Evolutionary conservation across 176 grass and related monocot species (phyloP).

Genomic region (Microstegium vimineum): DNA sequence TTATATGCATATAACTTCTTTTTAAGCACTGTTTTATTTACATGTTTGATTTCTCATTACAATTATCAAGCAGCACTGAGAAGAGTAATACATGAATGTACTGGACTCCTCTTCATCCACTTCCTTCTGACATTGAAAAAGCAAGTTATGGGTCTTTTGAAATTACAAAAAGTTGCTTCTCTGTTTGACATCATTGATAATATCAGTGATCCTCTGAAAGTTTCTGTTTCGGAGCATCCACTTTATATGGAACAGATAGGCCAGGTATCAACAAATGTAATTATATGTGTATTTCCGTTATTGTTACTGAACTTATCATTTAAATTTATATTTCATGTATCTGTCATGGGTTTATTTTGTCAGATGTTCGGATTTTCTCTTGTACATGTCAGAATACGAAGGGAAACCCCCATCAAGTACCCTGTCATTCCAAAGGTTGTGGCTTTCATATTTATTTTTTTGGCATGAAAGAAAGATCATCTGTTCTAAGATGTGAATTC

Average conservation of each 20-base stretch:
- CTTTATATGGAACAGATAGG: conserved; percentile 78
- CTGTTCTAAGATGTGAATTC: conserved; percentile 28
- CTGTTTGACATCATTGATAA: conserved; percentile 63
- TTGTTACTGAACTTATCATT: not conserved
- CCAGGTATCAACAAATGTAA: conserved; percentile 48
- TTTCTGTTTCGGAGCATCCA: conserved; percentile 64
- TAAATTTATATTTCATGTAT: conserved; percentile 18
- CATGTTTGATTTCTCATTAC: conserved; percentile 10
- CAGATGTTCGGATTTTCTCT: conserved; percentile 96
- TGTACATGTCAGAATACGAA: conserved; percentile 69
- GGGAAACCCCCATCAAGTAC: conserved; percentile 45
- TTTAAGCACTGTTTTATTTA: conserved; percentile 15
- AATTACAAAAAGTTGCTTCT: conserved; percentile 58
- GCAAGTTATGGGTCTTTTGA: conserved; percentile 67
- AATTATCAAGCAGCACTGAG: conserved; percentile 66
- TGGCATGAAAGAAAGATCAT: conserved; percentile 8
- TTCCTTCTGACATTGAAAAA: conserved; percentile 68
- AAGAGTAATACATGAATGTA: conserved; percentile 75
- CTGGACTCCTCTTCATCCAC: conserved; percentile 38
- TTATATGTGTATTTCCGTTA: not conserved
- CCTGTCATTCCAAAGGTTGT: conserved; percentile 78
- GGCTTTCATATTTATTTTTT: not conserved
- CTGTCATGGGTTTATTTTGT: conserved; percentile 34
- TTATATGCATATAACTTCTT: not conserved
- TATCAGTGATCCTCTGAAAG: conserved; percentile 50